Evolutionary conservation across 192 early-diverging fungal species (phyloP).

Genomic region (Gigaspora rosea): DNA sequence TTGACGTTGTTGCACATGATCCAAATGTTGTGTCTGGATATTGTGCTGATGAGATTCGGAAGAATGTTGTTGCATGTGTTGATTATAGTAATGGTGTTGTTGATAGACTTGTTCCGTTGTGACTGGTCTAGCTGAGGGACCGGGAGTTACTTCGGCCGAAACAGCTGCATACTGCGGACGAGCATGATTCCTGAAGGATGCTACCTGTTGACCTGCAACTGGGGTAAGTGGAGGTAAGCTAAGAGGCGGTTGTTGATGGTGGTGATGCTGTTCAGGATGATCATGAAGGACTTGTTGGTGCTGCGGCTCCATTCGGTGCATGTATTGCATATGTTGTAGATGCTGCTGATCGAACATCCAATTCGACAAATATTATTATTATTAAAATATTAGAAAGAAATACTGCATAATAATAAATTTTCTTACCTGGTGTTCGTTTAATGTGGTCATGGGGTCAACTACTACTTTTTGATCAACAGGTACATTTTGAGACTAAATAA

Average conservation of each 20-base stretch:
- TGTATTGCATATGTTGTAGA: slow-evolving; percentile 10
- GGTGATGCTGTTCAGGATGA: slow-evolving; percentile 12
- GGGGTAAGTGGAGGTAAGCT: slow-evolving; percentile 1
- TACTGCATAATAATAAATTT: no score
- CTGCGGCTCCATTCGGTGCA: slow-evolving; percentile 9
- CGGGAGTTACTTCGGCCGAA: background rate
- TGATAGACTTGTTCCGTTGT: background rate
- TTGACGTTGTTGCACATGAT: background rate
- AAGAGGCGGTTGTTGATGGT: slow-evolving; percentile 8
- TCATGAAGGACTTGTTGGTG: slow-evolving; percentile 1
- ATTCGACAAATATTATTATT: background rate
- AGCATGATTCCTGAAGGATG: background rate
- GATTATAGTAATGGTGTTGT: slow-evolving; percentile 2
- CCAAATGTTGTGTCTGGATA: background rate
- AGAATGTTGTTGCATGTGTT: background rate
- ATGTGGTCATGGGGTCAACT: background rate
- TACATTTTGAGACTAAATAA: slow-evolving; percentile 3
- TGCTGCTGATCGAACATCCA: background rate
- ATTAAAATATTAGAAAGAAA: background rate
- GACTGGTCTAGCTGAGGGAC: background rate
- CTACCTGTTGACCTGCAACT: slow-evolving; percentile 7
- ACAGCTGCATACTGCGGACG: background rate
- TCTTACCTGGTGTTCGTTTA: slow-evolving; percentile 14
- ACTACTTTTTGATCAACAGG: slow-evolving; percentile 20
- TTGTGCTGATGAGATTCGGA: background rate